Percentiles rank a stretch among this genome's conserved stretches.
Evolutionary conservation across 1,139 yeast genomes (phyloP).

Genomic region (Sugiyamaella grinbergsii): DNA sequence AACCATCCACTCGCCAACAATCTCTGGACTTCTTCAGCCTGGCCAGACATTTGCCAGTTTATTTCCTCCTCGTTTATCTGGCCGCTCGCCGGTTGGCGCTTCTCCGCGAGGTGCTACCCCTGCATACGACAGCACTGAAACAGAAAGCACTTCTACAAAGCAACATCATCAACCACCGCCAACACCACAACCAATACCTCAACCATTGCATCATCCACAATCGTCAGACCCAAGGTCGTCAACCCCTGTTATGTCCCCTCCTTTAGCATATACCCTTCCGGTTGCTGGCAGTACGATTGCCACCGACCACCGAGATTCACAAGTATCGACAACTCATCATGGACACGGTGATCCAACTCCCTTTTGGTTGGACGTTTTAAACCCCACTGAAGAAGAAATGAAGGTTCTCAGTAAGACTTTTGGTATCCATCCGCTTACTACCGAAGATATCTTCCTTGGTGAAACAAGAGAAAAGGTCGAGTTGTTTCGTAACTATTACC

Average conservation of each 20-base stretch:
- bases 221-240: background rate
- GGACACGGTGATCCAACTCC: slow-evolving; percentile 46
- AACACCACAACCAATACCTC: slow-evolving; percentile 2
- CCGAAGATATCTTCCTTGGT: slow-evolving; percentile 92
- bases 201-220: background rate
- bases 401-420: slow-evolving; percentile 86
- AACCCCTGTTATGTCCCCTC: slow-evolving; percentile 8
- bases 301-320: slow-evolving; percentile 6
- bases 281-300: slow-evolving; percentile 3
- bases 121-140: slow-evolving; percentile 8
- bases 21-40: slow-evolving; percentile 71
- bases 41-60: slow-evolving; percentile 43
- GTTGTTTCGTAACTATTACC: slow-evolving; percentile 81
- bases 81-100: slow-evolving; percentile 19
- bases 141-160: background rate
- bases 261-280: slow-evolving; percentile 10
- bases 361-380: slow-evolving; percentile 88
- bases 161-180: background rate
- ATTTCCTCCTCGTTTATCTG: slow-evolving; percentile 35
- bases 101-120: slow-evolving; percentile 22
- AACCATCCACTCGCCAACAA: slow-evolving; percentile 86
- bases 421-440: slow-evolving; percentile 92
- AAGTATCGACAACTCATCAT: slow-evolving; percentile 5
- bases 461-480: slow-evolving; percentile 97
- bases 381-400: slow-evolving; percentile 97